A percentile compares a stretch with the other conserved stretches of the same genome.
These are phyloP conservation scores for Blastocystis sp. DNA, from an alignment of 352 stramenopile species.

Conservation along the genomic window DNA sequence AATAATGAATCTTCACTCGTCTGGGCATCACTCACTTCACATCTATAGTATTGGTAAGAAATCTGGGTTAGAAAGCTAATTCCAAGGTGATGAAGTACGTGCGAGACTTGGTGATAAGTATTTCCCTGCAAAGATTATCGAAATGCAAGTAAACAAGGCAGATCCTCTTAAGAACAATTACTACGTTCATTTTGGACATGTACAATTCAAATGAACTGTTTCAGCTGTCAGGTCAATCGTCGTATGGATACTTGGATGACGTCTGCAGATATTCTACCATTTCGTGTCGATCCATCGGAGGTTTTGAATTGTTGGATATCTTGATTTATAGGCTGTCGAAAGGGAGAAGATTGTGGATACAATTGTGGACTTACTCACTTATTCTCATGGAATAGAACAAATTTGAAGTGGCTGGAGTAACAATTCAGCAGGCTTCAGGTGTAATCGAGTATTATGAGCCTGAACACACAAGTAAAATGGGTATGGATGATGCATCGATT, in stretches of 20 bases:
- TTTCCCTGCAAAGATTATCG: conserved; percentile 66
- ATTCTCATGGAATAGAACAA: conserved; percentile 25
- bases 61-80: background rate
- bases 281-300: conserved; percentile 75
- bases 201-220: background rate
- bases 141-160: conserved; percentile 45
- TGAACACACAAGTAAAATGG: conserved; percentile 94
- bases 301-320: background rate
- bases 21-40: background rate
- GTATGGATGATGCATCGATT: conserved; percentile 91
- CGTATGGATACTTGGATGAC: conserved; percentile 85
- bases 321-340: conserved; percentile 33
- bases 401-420: conserved; percentile 64
- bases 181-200: conserved; percentile 17
- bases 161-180: conserved; percentile 67
- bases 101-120: conserved; percentile 62
- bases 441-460: conserved; percentile 75
- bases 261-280: conserved; percentile 78
- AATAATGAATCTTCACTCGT: conserved; percentile 28
- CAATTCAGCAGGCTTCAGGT: conserved; percentile 47
- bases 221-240: conserved; percentile 76
- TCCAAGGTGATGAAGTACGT: conserved; percentile 55
- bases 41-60: conserved; percentile 48
- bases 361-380: background rate
- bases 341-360: conserved; percentile 73